These are phyloP conservation scores for Penicillium capsulatum DNA, from an alignment of 2,329 filamentous ascomycete genomes.

Conservation along the genomic window DNA sequence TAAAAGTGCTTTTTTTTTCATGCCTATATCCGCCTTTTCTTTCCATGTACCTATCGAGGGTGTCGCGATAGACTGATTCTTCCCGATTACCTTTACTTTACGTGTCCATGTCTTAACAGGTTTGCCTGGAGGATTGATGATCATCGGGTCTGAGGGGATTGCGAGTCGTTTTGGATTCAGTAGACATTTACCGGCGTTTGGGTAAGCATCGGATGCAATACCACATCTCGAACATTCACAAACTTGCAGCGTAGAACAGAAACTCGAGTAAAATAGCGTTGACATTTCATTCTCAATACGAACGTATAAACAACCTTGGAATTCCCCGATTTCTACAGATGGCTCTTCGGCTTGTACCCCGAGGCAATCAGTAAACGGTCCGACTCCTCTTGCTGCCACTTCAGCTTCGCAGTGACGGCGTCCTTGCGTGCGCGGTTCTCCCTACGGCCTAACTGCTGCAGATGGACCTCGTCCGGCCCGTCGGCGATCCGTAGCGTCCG, in stretches of 20 bases:
- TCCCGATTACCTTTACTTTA: constrained; percentile 10
- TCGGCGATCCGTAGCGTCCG: constrained; percentile 83
- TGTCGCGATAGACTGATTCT: background rate
- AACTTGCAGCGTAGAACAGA: too few species aligned
- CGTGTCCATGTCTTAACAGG: constrained; percentile 1
- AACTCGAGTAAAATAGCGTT: too few species aligned
- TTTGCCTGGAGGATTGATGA: constrained; percentile 10
- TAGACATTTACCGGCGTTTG: constrained; percentile 21
- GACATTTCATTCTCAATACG: too few species aligned
- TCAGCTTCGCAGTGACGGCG: constrained; percentile 40
- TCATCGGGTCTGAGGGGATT: constrained; percentile 13
- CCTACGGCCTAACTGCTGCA: constrained; percentile 56
- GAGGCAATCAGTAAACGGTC: constrained; percentile 36
- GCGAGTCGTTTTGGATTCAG: constrained; percentile 14
- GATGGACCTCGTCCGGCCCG: constrained; percentile 93
- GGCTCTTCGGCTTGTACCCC: constrained; percentile 37
- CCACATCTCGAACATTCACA: background rate
- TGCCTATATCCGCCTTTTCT: too few species aligned
- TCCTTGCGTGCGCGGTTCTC: constrained; percentile 51
- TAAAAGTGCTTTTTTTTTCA: constrained; percentile 21
- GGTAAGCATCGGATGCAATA: background rate
- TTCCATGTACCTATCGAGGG: background rate
- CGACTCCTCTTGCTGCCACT: constrained; percentile 40
- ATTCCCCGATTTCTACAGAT: constrained; percentile 23
- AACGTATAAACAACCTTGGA: too few species aligned